Evolutionary conservation across 257 asterid species (phyloP), one percentile per base, ranked within the genome.

Genomic region (Solanum virginianum): DNA sequence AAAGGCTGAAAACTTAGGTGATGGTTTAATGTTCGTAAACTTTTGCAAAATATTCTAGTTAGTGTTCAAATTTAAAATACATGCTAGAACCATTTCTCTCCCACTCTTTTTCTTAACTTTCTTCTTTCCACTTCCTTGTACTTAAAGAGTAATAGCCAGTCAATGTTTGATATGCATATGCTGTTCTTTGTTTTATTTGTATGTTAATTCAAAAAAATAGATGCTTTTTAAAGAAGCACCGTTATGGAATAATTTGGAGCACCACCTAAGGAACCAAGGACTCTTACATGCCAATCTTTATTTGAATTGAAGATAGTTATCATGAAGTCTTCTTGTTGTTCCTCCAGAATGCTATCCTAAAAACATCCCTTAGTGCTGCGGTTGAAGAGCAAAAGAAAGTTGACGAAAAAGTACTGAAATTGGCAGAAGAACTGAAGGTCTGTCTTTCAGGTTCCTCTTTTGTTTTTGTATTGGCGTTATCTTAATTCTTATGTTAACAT

Each of bases 351-450:
- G 94, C 97, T 57, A 86, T 92, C 54, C 85, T 90, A 88, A 97
- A 91, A 87, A 90, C 92, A 88, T 89, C 89, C 51, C 88, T 94
- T 89, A 92, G 88, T 74, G 94, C 93, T 85, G 98, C 94, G 32
- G 83, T 93, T 24, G 92, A 90, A 90, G 97, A 93, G 88, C 98
- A 92, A 89, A 91, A 90, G 83, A 97, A 88, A 83, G 95, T 88
- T 85, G 97, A 94, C 88, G 95, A 87, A 80, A 90, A 92, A 80
- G 90, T 95, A 82, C 88, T 90, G 95, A 93, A 75, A 87, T 85
- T 97, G 90, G 96, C 98, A 29, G 97, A 95, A 91, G 93, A 92
- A 83, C 98, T 95, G 83, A 92, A 90, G 98, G 99, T 97, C 91
- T 82, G 82, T 47, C 70, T 54, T 82, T 56, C 69, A 63, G n/a